Evolutionary conservation across 1,284 basidiomycete species (phyloP).

Genomic region (Stereum hirsutum): DNA sequence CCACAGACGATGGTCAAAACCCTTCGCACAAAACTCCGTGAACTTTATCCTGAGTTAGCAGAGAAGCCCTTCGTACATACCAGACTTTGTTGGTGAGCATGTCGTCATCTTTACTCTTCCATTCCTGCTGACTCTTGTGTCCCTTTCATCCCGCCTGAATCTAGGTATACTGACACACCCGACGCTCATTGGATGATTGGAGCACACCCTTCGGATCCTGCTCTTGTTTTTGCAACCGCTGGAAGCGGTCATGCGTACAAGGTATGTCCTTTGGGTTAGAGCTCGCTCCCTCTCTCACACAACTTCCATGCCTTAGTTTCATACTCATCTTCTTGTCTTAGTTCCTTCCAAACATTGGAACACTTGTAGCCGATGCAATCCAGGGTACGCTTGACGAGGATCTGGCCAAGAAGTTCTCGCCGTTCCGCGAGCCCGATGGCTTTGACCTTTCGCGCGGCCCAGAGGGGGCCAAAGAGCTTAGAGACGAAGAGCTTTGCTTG

Average conservation of each 20-base stretch:
- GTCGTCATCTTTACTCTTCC: no score
- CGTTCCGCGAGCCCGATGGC: slow-evolving; percentile 26
- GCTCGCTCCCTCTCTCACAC: no score
- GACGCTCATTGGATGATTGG: slow-evolving; percentile 81
- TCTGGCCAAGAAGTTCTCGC: slow-evolving; percentile 44
- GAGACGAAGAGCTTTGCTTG: slow-evolving; percentile 38
- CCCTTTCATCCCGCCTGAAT: neutral
- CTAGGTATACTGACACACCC: slow-evolving; percentile 69
- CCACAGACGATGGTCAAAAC: slow-evolving; percentile 41
- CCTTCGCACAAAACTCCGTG: slow-evolving; percentile 43
- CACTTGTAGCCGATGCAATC: slow-evolving; percentile 63
- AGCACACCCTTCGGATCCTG: slow-evolving; percentile 42
- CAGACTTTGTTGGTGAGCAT: slow-evolving; percentile 73
- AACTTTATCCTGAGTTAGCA: slow-evolving; percentile 66
- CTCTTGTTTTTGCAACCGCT: slow-evolving; percentile 63
- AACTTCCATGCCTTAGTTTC: neutral
- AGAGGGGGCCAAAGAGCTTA: slow-evolving; percentile 27
- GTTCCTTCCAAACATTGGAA: slow-evolving; percentile 81
- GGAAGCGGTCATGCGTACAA: slow-evolving; percentile 83
- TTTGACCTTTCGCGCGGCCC: slow-evolving; percentile 26
- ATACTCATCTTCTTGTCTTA: slow-evolving; percentile 17
- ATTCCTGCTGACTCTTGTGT: neutral
- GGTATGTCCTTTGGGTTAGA: no score
- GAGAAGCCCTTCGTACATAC: slow-evolving; percentile 58
- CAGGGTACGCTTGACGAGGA: slow-evolving; percentile 49